Conservation (phyloP, 768 basidiomycete species). For the Pseudohyphozyma bogoriensis region DNA sequence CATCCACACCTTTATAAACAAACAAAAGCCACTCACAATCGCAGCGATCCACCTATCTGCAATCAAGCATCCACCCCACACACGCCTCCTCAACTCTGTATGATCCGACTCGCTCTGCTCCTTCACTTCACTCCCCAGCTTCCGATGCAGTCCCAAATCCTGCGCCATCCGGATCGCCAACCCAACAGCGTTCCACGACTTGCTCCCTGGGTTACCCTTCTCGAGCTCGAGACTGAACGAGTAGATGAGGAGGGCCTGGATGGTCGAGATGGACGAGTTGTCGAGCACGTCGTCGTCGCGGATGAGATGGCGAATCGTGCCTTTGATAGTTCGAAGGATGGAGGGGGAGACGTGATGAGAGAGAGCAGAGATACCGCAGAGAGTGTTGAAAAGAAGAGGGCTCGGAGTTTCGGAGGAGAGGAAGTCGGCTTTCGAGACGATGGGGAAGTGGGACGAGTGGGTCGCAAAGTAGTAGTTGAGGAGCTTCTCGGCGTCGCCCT, state of each 20-base stretch:
- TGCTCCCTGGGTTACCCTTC: slow-evolving; percentile 29
- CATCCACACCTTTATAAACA: not conserved
- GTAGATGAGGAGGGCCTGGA: slow-evolving; percentile 55
- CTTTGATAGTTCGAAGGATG: slow-evolving; percentile 83
- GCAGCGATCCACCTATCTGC: slow-evolving; percentile 61
- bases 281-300: slow-evolving; percentile 76
- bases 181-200: slow-evolving; percentile 16
- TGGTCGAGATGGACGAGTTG: slow-evolving; percentile 49
- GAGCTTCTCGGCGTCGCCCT: slow-evolving; percentile 65
- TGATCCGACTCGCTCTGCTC: slow-evolving; percentile 41
- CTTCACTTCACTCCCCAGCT: slow-evolving; percentile 57
- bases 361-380: slow-evolving; percentile 80
- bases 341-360: slow-evolving; percentile 69
- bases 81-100: slow-evolving; percentile 72
- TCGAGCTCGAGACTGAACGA: slow-evolving; percentile 26
- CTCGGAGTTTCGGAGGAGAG: slow-evolving; percentile 64
- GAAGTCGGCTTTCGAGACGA: slow-evolving; percentile 82
- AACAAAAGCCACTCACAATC: slow-evolving; percentile 3
- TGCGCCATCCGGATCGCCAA: slow-evolving; percentile 58
- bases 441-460: slow-evolving; percentile 67
- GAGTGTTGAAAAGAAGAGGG: slow-evolving; percentile 73
- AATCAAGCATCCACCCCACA: slow-evolving; percentile 93
- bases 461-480: slow-evolving; percentile 89
- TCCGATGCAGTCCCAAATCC: slow-evolving; percentile 87
- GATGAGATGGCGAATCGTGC: slow-evolving; percentile 73